phyloP scores from a whole-genome alignment of 176 grass and related monocot species.

The Oryza glaberrima region DNA sequence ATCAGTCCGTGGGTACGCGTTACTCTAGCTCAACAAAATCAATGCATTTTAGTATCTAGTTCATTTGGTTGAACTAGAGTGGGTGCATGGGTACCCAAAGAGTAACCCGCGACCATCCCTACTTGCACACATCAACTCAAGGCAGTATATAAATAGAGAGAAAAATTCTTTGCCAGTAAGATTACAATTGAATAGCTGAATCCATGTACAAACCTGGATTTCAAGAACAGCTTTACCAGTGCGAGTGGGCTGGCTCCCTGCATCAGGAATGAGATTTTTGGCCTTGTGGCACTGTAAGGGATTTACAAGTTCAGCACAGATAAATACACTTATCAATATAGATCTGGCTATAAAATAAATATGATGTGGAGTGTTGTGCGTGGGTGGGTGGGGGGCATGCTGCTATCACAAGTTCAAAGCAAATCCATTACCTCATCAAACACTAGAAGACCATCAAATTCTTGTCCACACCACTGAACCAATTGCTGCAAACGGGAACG shows the following conservation, averaged over 20 bases:
- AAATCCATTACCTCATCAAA: conserved; percentile 88
- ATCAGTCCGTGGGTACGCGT: too few relatives aligned
- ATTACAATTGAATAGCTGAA: conserved; percentile 30
- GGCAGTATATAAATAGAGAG: background rate
- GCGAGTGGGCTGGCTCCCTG: conserved; percentile 88
- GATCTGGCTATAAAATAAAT: conserved; percentile 26
- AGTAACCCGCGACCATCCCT: background rate
- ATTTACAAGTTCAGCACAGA: conserved; percentile 32
- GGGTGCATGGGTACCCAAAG: background rate
- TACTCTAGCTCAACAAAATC: too few relatives aligned
- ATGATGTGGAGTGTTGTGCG: too few relatives aligned
- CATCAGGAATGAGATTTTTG: conserved; percentile 97
- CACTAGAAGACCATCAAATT: conserved; percentile 92
- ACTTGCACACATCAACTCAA: background rate
- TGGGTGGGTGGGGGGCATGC: too few relatives aligned
- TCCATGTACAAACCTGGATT: conserved; percentile 69
- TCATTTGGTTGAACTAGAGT: too few relatives aligned
- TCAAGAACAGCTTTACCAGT: conserved; percentile 95
- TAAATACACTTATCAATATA: conserved; percentile 18
- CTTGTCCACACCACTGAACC: conserved; percentile 90
- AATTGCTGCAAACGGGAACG: conserved; percentile 96
- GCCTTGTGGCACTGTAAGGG: conserved; percentile 95
- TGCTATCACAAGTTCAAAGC: conserved; percentile 21
- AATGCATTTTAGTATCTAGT: too few relatives aligned
- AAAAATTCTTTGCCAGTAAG: background rate